Evolutionary conservation across 768 basidiomycete species (phyloP).

Genomic region (Trametes cingulata): DNA sequence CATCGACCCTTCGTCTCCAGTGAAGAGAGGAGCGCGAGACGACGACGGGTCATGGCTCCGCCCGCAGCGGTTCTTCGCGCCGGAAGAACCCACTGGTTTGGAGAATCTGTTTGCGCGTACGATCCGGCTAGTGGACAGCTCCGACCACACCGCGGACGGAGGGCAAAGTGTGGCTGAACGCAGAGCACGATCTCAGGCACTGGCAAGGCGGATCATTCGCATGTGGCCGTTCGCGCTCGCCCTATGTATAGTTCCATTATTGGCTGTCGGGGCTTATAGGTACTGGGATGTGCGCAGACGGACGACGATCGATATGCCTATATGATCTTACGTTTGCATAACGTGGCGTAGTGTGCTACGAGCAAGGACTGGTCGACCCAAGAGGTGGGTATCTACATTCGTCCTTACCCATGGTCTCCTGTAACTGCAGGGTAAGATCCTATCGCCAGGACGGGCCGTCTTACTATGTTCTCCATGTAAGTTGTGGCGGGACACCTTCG

Average conservation of each 20-base stretch:
- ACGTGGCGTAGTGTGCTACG: background rate
- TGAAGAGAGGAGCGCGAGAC: conserved; percentile 21
- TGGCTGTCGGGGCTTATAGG: conserved; percentile 6
- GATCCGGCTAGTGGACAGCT: conserved; percentile 32
- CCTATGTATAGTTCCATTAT: conserved; percentile 13
- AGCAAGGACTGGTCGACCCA: too few relatives aligned
- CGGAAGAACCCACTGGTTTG: conserved; percentile 75
- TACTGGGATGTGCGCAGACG: conserved; percentile 14
- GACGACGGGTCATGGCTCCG: conserved; percentile 56
- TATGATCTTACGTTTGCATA: background rate
- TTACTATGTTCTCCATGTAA: too few relatives aligned
- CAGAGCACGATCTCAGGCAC: background rate
- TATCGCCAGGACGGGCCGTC: too few relatives aligned
- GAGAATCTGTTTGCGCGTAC: conserved; percentile 69
- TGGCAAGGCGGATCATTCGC: background rate
- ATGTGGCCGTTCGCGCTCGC: conserved; percentile 6
- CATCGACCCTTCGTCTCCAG: conserved; percentile 39
- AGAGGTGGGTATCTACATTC: too few relatives aligned
- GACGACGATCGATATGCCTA: background rate
- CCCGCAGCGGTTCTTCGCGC: conserved; percentile 76
- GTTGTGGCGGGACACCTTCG: too few relatives aligned
- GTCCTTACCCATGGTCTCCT: too few relatives aligned
- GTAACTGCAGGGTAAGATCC: too few relatives aligned
- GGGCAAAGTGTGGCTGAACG: background rate
- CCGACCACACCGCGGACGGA: conserved; percentile 13